Base-by-base conservation (phyloP, 1,284 basidiomycete genomes). In the Ceratobasidium sp. region DNA sequence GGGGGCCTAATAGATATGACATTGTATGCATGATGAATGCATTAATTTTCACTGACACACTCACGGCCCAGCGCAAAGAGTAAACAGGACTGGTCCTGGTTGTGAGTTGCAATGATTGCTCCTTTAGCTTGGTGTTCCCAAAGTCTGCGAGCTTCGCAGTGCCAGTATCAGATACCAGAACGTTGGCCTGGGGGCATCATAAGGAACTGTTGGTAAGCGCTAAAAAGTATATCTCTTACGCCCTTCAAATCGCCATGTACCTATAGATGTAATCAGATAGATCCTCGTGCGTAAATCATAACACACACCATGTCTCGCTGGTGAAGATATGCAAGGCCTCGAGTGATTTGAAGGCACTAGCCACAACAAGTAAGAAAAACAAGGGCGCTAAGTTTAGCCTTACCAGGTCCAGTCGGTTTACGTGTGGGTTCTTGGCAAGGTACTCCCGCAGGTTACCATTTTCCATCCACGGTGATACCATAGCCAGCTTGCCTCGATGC, bases 371-470 rank as follows among this genome's bases (percentile, higher is more conserved):
- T 56, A 9, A 8, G 52, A 25, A 29, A 6, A 8, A 8, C n/a
- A 13, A 19, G 49, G n/a, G n/a, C n/a, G n/a, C n/a, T n/a, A n/a
- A n/a, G n/a, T n/a, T 49, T 19, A 51, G 19, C 17, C 59, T 15
- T 34, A 62, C 59, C 40, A 62, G 29, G 13, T 43, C 34, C 9
- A 34, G 19, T 29, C 59, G 29, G 19, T 62, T 32, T 0, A 29
- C 34, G 13, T n/a, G 11, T 17, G 59, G 59, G 7, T 62, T 62
- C 8, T 62, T 62, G 2, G 13, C 15, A 7, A 62, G 19, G 34
- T 62, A 62, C 19, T 34, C 8, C 15, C n/a, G 59, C 19, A 62
- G 19, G 32, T n/a, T 62, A 11, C 59, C 59, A n/a, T 62, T 62
- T 19, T 34, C 59, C 59, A 62, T 62, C 59, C 59, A 62, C 2